Conservation (phyloP, 106 monocot species). For the Dendrobium catenatum region DNA sequence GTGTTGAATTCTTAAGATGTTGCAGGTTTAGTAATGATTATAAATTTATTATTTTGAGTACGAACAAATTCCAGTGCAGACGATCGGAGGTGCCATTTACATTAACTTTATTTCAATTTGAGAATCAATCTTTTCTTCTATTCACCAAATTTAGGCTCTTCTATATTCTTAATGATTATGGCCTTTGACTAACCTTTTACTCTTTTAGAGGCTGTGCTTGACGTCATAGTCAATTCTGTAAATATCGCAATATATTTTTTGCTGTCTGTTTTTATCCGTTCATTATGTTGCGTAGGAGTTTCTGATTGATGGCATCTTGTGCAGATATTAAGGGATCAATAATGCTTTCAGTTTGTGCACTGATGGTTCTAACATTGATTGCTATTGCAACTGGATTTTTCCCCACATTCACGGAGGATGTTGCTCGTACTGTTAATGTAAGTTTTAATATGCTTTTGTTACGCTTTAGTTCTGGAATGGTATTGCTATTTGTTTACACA, state of each 20-base stretch:
- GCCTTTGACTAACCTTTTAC: not conserved
- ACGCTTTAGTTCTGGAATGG: not conserved
- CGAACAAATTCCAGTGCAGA: no score
- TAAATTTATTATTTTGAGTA: no score
- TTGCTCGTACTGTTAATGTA: slow-evolving; percentile 74
- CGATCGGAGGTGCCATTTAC: no score
- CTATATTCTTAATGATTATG: not conserved
- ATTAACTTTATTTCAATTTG: not conserved
- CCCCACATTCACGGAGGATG: slow-evolving; percentile 67
- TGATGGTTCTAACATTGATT: slow-evolving; percentile 48
- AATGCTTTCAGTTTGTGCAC: slow-evolving; percentile 29
- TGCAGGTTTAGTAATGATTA: no score
- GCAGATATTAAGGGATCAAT: slow-evolving; percentile 59
- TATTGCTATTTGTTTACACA: not conserved
- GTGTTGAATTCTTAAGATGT: no score
- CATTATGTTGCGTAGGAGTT: not conserved
- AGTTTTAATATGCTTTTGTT: slow-evolving; percentile 15
- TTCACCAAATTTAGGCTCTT: not conserved
- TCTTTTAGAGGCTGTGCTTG: not conserved
- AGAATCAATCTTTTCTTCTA: not conserved
- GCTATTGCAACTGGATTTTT: slow-evolving; percentile 43
- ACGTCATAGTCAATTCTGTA: not conserved
- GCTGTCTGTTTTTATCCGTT: not conserved
- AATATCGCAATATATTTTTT: not conserved
- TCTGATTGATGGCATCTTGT: slow-evolving; percentile 8